These are phyloP conservation scores for Phlebiopsis flavidoalba DNA, from an alignment of 768 basidiomycete species.

Conservation along the genomic window DNA sequence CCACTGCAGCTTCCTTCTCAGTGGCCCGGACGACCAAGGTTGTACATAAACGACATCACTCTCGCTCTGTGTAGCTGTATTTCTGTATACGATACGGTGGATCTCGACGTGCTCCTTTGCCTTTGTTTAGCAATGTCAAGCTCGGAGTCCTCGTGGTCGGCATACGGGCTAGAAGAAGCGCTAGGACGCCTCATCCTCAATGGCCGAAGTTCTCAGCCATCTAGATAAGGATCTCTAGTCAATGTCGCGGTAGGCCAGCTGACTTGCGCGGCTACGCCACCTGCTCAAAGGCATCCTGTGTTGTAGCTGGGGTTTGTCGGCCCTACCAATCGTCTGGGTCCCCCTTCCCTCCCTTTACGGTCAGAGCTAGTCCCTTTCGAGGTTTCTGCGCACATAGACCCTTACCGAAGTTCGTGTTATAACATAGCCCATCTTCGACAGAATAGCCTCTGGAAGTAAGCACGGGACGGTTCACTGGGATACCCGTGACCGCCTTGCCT, in stretches of 20 bases:
- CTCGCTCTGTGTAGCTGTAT: conserved; percentile 80
- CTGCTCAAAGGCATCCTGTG: conserved; percentile 74
- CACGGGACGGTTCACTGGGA: conserved; percentile 72
- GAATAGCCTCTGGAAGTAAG: conserved; percentile 78
- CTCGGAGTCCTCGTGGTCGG: conserved; percentile 78
- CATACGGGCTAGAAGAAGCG: conserved; percentile 37
- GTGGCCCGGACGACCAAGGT: conserved; percentile 93
- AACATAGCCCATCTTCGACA: conserved; percentile 71
- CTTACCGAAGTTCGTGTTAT: conserved; percentile 85
- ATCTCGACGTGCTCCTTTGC: conserved; percentile 63
- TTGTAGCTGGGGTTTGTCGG: conserved; percentile 75
- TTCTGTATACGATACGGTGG: conserved; percentile 60
- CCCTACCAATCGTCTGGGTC: conserved; percentile 71
- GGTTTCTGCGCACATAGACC: neutral
- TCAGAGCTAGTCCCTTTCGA: conserved; percentile 1
- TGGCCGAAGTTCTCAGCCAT: conserved; percentile 58
- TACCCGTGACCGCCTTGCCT: conserved; percentile 81
- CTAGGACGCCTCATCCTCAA: conserved; percentile 25
- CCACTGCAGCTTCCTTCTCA: conserved; percentile 87
- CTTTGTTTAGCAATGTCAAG: conserved; percentile 73
- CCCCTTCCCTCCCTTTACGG: too few species aligned
- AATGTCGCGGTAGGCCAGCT: neutral
- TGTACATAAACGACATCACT: conserved; percentile 94
- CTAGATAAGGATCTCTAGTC: conserved; percentile 20
- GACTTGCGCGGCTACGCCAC: conserved; percentile 29